Percentiles rank a stretch among this genome's conserved stretches.
These are phyloP conservation scores for Sindora glabra DNA, from an alignment of 306 rosid species.

Conservation along the genomic window DNA sequence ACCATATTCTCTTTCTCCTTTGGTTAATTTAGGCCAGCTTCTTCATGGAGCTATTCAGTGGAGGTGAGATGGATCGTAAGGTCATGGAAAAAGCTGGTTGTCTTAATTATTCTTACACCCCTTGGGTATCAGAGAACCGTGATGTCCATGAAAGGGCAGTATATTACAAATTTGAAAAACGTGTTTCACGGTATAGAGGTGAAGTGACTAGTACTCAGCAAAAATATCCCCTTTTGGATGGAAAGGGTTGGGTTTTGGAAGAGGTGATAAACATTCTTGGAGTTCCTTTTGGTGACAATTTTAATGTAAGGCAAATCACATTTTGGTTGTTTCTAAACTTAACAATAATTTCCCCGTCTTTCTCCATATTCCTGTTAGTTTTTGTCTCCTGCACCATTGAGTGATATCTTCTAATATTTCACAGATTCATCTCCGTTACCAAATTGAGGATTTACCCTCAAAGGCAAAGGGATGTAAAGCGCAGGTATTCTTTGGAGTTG, in stretches of 20 bases:
- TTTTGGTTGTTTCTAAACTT: no score
- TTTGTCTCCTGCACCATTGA: slow-evolving; percentile 10
- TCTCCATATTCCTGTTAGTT: background rate
- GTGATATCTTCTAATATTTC: slow-evolving; percentile 20
- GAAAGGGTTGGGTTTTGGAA: slow-evolving; percentile 70
- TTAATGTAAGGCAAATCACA: slow-evolving; percentile 58
- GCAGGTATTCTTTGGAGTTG: slow-evolving; percentile 64
- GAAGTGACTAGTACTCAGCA: slow-evolving; percentile 85
- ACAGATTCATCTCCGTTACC: slow-evolving; percentile 83
- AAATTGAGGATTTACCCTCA: slow-evolving; percentile 53
- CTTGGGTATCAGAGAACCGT: slow-evolving; percentile 84
- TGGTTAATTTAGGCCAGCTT: slow-evolving; percentile 50
- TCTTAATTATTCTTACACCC: slow-evolving; percentile 62
- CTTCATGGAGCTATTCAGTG: slow-evolving; percentile 68
- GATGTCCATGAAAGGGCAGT: slow-evolving; percentile 61
- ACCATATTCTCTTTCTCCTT: slow-evolving; percentile 13
- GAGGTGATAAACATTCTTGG: slow-evolving; percentile 89
- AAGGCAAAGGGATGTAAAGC: slow-evolving; percentile 51
- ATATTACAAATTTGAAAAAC: slow-evolving; percentile 65
- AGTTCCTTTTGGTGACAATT: slow-evolving; percentile 76
- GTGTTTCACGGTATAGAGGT: slow-evolving; percentile 59
- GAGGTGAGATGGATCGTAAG: slow-evolving; percentile 68
- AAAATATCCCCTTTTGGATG: slow-evolving; percentile 40
- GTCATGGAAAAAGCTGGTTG: slow-evolving; percentile 85
- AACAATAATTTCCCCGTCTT: no score